Base-by-base conservation (phyloP, 768 basidiomycete species). In the Collybiopsis confluens region DNA sequence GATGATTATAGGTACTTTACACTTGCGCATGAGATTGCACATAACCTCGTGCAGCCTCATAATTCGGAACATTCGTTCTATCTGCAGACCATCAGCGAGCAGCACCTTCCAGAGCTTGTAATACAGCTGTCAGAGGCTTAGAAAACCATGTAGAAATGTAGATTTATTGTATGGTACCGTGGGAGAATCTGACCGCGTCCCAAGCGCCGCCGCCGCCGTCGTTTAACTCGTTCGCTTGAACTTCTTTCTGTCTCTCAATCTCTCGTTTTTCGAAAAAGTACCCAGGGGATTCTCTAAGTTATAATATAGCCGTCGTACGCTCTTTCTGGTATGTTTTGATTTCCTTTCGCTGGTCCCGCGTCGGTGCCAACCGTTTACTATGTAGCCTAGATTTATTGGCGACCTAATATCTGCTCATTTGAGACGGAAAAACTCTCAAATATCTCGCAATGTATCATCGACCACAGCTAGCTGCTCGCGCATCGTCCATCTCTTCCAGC, bases 51-150 rank as follows among this genome's bases (percentile, higher is more conserved):
- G 15, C 77, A 83, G 38, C 80, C 83, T 0, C 95, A 97, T 62
- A 94, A 96, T 65, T 85, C 90, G 1, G 87, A 94, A 63, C 94
- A 96, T 59, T 92, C 93, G 58, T 98, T 97, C 67, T 97, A 92
- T 67, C 94, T 96, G 62, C 92, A 92, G 26, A 85, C 90, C 5
- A 88, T 98, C 18, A 90, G 89, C 58, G 91, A 97, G 69, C 79
- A 76, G 30, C 77, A 79, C 62, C 64, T 86, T 24, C 58, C 73
- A 47, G 62, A 67, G 18, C 68, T 85, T 52, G 40, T 37, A 20
- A 18, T 43, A 33, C 27, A 41, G 50, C 11, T 35, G 26, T 40
- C 50, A 26, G 18, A 21, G 37, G 26, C 33, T 10, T 48, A 21
- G 35, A 33, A 6, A 33, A 33, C 13, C 13, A 33, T 13, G 5